phyloP scores from a whole-genome alignment of 306 rosid genomes.

The Cyclanthera cordifolia region DNA sequence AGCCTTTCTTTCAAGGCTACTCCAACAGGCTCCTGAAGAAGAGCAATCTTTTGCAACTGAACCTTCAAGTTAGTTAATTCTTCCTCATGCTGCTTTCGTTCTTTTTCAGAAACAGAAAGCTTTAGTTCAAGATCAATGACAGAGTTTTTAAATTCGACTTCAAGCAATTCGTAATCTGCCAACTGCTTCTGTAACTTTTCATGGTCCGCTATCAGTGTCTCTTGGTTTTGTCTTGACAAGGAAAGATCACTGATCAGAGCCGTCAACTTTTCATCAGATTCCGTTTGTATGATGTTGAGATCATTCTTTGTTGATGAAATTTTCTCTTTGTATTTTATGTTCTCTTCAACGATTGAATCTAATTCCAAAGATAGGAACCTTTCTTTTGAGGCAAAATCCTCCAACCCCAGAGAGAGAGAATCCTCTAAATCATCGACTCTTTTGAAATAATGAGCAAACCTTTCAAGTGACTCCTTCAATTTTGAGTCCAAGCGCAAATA shows the following conservation, averaged over 20 bases:
- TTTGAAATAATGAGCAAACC: slow-evolving; percentile 20
- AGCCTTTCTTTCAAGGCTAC: too few relatives aligned
- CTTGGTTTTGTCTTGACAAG: slow-evolving; percentile 19
- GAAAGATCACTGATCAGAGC: slow-evolving; percentile 19
- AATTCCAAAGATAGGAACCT: slow-evolving; percentile 23
- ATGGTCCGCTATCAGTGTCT: slow-evolving; percentile 13
- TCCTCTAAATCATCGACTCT: slow-evolving; percentile 24
- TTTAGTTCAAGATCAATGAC: slow-evolving; percentile 26
- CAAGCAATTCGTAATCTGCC: slow-evolving; percentile 26
- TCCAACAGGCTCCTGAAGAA: too few relatives aligned
- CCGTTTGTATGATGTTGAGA: slow-evolving; percentile 19
- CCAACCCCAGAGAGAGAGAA: slow-evolving; percentile 23
- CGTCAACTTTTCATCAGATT: slow-evolving; percentile 20
- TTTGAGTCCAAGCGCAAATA: slow-evolving; percentile 27
- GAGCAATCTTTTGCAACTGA: neutral
- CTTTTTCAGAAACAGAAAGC: slow-evolving; percentile 26
- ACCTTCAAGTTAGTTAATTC: slow-evolving; percentile 21
- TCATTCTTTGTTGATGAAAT: slow-evolving; percentile 20
- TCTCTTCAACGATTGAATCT: slow-evolving; percentile 27
- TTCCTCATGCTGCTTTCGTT: slow-evolving; percentile 21
- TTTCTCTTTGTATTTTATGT: slow-evolving; percentile 23
- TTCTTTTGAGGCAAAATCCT: slow-evolving; percentile 27
- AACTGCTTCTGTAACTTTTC: slow-evolving; percentile 23
- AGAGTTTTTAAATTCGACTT: slow-evolving; percentile 21
- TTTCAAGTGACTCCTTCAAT: slow-evolving; percentile 21